Evolutionary conservation across 805 yeast genomes (phyloP).

Genomic region (Ogataea neopini): DNA sequence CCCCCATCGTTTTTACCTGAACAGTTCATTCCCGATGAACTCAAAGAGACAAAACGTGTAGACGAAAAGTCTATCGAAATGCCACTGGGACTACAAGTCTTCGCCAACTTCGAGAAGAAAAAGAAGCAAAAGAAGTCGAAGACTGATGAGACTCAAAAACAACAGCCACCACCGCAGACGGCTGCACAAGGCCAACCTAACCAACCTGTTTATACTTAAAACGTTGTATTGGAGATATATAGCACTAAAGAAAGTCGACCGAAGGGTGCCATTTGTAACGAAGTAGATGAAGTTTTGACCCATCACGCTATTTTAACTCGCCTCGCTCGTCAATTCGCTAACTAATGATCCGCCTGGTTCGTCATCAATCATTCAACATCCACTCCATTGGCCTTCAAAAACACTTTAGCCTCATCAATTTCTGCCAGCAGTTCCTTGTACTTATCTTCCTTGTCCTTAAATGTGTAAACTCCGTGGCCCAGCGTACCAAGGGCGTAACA

Average conservation of each 20-base stretch:
- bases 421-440: constrained; percentile 59
- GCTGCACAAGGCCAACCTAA: not conserved
- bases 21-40: constrained; percentile 45
- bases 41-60: constrained; percentile 26
- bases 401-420: constrained; percentile 64
- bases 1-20: constrained; percentile 44
- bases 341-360: not conserved
- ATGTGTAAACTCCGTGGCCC: constrained; percentile 68
- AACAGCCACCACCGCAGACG: constrained; percentile 1
- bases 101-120: constrained; percentile 78
- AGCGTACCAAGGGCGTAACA: constrained; percentile 65
- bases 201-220: constrained; percentile 4
- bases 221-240: constrained; percentile 2
- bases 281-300: too few species aligned
- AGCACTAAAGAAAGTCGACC: constrained; percentile 4
- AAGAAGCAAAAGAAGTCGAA: constrained; percentile 43
- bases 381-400: constrained; percentile 56
- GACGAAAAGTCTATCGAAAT: constrained; percentile 53
- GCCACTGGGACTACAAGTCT: constrained; percentile 75
- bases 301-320: too few species aligned
- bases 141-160: not conserved
- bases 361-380: constrained; percentile 37
- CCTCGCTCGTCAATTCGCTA: not conserved
- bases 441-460: constrained; percentile 70
- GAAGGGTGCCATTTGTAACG: too few species aligned